phyloP scores from a whole-genome alignment of 345 rosid species.

The Gossypium rotundifolium region DNA sequence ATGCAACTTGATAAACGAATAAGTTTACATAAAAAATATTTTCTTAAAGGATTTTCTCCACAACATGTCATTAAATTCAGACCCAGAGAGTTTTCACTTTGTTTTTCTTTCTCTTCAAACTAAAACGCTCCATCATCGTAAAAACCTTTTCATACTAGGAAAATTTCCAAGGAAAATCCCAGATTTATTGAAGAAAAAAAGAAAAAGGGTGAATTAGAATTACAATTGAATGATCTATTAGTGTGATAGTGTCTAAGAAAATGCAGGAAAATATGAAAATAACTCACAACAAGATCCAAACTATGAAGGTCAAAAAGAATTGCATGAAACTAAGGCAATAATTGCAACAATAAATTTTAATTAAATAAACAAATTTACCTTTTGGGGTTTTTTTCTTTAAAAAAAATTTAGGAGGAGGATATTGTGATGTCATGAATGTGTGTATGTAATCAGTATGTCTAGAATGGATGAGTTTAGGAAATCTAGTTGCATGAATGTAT shows the following conservation, averaged over 20 bases:
- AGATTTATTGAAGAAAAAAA: not conserved
- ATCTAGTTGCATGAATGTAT: too few species aligned
- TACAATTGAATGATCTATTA: conserved; percentile 7
- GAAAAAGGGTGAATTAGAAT: not conserved
- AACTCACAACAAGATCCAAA: not conserved
- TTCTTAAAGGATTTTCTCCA: not conserved
- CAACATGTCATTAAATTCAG: not conserved
- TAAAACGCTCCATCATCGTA: not conserved
- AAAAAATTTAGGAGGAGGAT: too few species aligned
- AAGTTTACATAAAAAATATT: not conserved
- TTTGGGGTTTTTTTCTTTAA: not conserved
- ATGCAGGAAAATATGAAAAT: not conserved
- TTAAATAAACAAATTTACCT: not conserved
- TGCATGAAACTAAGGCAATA: not conserved
- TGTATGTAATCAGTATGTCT: too few species aligned
- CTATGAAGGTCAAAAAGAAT: not conserved
- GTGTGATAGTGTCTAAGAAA: not conserved
- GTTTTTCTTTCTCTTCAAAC: too few species aligned
- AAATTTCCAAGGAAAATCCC: not conserved
- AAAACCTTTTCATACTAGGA: not conserved
- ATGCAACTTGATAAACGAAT: not conserved
- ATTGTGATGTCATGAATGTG: too few species aligned
- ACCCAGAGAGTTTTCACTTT: not conserved
- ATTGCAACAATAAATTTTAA: not conserved
- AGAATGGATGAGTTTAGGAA: too few species aligned